Base-by-base conservation (phyloP, 352 stramenopile species). In the Pythium myriotylum region DNA sequence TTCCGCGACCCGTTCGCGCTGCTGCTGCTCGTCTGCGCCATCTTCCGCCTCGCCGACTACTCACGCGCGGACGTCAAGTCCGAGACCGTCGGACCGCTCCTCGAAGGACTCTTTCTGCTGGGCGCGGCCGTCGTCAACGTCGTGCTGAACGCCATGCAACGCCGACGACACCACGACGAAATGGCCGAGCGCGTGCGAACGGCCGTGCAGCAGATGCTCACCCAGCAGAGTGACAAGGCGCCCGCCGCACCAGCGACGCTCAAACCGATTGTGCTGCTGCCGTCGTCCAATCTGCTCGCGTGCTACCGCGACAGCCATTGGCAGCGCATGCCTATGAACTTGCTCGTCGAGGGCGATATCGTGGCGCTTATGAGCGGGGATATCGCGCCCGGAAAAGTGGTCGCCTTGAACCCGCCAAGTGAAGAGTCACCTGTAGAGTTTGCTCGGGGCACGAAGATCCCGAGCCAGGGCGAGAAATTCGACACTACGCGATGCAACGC, bases 311-410 rank as follows among this genome's bases (percentile, higher is more conserved):
- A 95, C 65, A 79, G 49, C 47, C 76, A 91, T 52, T 95, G 86
- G 86, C 82, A 92, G 54, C 81, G 84, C 17, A 48, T 93, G 48
- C 83, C 86, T 3, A 93, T 90, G 81, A 95, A 94, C 61, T 67
- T 95, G 32, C 62, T 95, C 2, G 86, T 94, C 1, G 69, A 94
- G 37, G 81, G 83, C 22, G 86, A 95, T 40, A 62, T 95, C 10
- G 70, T 95, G 14, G 84, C 79, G 4, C 69, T 95, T 47, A 95
- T 91, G 80, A 93, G 81, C 59, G 86, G 86, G 19, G 86, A 95
- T 60, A 76, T 91, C 32, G 84, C 81, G 17, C 86, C 86, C 0
- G 86, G 86, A 0, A 65, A 83, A 13, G 84, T 95, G 17, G 68
- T 71, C 13, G 54, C 78, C 0, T 61, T 92, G 23, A 55, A 80